phyloP scores from a whole-genome alignment of 805 yeast species.

The Blastobotrys americana region DNA sequence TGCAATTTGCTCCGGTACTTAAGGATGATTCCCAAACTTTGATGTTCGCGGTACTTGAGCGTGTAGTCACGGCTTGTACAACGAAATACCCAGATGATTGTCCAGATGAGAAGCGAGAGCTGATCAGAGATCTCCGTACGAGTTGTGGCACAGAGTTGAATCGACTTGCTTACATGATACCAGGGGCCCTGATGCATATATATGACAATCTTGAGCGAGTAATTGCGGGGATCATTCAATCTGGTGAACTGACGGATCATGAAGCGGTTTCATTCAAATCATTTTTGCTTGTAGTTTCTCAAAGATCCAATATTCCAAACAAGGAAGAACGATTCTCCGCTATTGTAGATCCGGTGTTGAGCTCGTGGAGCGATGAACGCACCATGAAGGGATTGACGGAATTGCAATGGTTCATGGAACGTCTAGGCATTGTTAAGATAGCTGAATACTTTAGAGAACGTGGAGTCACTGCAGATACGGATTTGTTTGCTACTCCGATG shows the following conservation, averaged over 20 bases:
- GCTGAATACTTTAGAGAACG: constrained; percentile 83
- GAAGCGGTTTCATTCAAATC: constrained; percentile 93
- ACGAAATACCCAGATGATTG: constrained; percentile 61
- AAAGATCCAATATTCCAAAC: constrained; percentile 58
- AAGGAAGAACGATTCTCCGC: constrained; percentile 72
- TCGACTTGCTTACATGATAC: constrained; percentile 90
- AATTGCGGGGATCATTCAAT: constrained; percentile 59
- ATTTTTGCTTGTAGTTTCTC: constrained; percentile 83
- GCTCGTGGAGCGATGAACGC: constrained; percentile 87
- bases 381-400: constrained; percentile 86
- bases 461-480: constrained; percentile 69
- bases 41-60: constrained; percentile 79
- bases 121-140: constrained; percentile 78
- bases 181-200: constrained; percentile 76
- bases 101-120: constrained; percentile 49
- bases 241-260: constrained; percentile 72
- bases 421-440: constrained; percentile 88
- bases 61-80: constrained; percentile 77
- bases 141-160: constrained; percentile 93
- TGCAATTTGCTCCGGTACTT: constrained; percentile 85
- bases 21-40: constrained; percentile 58
- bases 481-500: constrained; percentile 71
- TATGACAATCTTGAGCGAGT: constrained; percentile 78
- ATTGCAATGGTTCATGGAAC: constrained; percentile 96
- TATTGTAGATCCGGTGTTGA: constrained; percentile 88